These are phyloP conservation scores for Silene conica DNA, from an alignment of 148 eudicot genomes.

Conservation along the genomic window DNA sequence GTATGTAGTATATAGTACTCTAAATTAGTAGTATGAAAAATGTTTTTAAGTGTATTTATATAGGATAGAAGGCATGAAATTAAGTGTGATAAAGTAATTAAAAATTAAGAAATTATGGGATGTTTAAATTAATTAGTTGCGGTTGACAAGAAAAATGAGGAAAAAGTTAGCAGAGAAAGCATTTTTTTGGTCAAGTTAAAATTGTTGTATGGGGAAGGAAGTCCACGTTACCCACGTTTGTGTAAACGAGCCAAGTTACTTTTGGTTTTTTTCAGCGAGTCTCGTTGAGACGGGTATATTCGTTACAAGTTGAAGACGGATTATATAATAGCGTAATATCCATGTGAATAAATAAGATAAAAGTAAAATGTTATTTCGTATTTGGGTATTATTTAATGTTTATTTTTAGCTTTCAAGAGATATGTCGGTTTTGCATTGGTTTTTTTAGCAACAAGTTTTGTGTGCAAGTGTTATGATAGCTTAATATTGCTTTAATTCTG, in stretches of 20 bases:
- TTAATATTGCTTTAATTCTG: background rate
- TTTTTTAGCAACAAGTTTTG: constrained; percentile 3
- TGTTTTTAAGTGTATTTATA: background rate
- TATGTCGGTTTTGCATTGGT: no score
- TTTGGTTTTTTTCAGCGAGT: no score
- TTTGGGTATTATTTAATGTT: no score
- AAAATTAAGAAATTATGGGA: background rate
- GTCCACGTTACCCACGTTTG: constrained; percentile 34
- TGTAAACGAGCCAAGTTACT: constrained; percentile 4
- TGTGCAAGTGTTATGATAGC: background rate
- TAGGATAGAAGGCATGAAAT: background rate
- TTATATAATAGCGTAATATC: no score
- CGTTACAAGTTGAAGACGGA: no score
- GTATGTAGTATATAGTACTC: no score
- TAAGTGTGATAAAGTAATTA: background rate
- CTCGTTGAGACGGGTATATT: no score
- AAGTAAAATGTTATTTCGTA: no score
- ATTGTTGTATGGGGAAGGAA: background rate
- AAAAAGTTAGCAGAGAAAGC: constrained; percentile 23
- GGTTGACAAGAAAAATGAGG: background rate
- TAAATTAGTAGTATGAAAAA: no score
- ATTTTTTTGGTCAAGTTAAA: constrained; percentile 13
- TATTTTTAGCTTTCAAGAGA: no score
- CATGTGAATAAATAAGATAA: no score
- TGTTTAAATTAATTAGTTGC: background rate